phyloP scores from a whole-genome alignment of 768 basidiomycete species.

The Lactifluus piperatus region DNA sequence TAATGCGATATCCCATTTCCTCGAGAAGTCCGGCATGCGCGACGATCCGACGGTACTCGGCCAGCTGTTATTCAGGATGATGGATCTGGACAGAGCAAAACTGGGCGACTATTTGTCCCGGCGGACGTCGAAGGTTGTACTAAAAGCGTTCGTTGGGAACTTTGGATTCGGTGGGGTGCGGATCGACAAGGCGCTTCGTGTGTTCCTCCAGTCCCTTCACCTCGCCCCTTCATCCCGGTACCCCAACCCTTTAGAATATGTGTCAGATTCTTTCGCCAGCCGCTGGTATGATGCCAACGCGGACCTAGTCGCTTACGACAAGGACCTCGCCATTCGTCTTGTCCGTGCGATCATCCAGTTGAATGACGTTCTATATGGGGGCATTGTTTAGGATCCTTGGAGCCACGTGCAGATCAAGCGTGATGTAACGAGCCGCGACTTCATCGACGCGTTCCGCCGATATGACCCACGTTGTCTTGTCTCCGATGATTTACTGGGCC shows the following conservation, averaged over 20 bases:
- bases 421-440: constrained; percentile 65
- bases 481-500: constrained; percentile 64
- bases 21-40: constrained; percentile 46
- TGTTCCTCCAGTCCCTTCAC: constrained; percentile 78
- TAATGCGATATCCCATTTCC: constrained; percentile 62
- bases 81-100: constrained; percentile 73
- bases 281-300: constrained; percentile 91
- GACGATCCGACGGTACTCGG: constrained; percentile 73
- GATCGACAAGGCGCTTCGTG: constrained; percentile 82
- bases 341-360: constrained; percentile 79
- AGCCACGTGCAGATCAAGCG: constrained; percentile 44
- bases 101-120: constrained; percentile 80
- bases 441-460: constrained; percentile 73
- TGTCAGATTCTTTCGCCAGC: constrained; percentile 77
- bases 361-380: constrained; percentile 78
- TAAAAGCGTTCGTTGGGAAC: constrained; percentile 78
- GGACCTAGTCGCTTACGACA: constrained; percentile 67
- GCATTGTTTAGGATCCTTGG: constrained; percentile 54
- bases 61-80: constrained; percentile 68
- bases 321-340: constrained; percentile 67
- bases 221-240: constrained; percentile 40
- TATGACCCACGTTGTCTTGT: constrained; percentile 66
- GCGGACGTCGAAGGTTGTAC: constrained; percentile 61
- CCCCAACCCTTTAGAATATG: constrained; percentile 47
- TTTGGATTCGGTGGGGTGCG: constrained; percentile 80